Conservation (phyloP, 2,329 filamentous ascomycete species). For the Arthrobotrys musiformis region DNA sequence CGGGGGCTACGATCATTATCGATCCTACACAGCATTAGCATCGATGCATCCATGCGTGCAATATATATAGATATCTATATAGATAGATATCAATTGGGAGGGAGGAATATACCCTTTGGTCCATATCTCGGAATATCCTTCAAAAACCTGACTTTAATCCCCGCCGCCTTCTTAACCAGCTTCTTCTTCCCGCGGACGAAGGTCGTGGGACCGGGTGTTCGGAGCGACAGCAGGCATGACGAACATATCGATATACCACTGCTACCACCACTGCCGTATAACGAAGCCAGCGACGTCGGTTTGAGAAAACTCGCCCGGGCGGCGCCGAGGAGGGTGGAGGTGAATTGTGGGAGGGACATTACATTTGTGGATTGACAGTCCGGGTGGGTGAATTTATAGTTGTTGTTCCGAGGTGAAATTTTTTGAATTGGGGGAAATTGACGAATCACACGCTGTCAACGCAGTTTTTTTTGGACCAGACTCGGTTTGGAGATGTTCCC, state of each 20-base stretch:
- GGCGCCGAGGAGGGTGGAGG: constrained; percentile 59
- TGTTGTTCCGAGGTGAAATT: not conserved
- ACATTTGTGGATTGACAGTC: constrained; percentile 15
- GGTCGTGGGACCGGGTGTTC: constrained; percentile 46
- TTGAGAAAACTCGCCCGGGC: not conserved
- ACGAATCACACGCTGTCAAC: not conserved
- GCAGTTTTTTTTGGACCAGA: not conserved
- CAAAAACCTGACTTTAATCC: constrained; percentile 67
- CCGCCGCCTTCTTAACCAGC: constrained; percentile 64
- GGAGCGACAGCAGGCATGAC: constrained; percentile 56
- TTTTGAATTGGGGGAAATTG: not conserved
- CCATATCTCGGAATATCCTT: constrained; percentile 69
- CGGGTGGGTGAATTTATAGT: constrained; percentile 7
- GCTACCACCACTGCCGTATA: not conserved
- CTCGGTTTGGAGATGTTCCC: not conserved
- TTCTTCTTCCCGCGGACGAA: constrained; percentile 64
- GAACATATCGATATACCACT: constrained; percentile 57
- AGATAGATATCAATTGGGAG: not conserved
- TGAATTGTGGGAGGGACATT: constrained; percentile 45
- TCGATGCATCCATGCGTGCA: constrained; percentile 33
- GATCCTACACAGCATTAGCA: constrained; percentile 64
- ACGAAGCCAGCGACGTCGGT: not conserved
- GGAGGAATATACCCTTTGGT: constrained; percentile 62
- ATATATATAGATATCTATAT: no score
- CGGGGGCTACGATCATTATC: constrained; percentile 67